phyloP scores from a whole-genome alignment of 129 eudicot genomes.

The Heracleum sosnowskyi region DNA sequence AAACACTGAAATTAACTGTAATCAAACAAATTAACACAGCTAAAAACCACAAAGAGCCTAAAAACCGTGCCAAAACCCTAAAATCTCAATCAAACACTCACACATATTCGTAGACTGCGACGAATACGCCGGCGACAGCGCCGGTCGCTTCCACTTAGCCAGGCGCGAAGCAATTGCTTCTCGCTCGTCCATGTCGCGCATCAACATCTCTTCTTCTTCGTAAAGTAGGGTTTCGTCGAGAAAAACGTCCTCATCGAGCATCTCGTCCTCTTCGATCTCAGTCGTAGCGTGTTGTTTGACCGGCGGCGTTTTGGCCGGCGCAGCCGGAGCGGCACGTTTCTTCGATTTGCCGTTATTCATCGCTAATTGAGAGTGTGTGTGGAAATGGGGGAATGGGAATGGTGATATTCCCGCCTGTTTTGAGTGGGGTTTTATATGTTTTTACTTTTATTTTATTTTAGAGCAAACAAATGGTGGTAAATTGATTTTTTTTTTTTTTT shows the following conservation, averaged over 20 bases:
- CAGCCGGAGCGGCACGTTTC: slow-evolving; percentile 48
- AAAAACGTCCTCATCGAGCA: slow-evolving; percentile 74
- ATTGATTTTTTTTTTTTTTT: too few species aligned
- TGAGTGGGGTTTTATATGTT: slow-evolving; percentile 10
- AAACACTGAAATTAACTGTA: not conserved
- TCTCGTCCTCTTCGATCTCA: slow-evolving; percentile 55
- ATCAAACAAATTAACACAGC: not conserved
- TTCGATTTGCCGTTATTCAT: slow-evolving; percentile 50
- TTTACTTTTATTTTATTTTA: too few species aligned
- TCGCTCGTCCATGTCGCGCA: slow-evolving; percentile 57
- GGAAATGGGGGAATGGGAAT: not conserved
- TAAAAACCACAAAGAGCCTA: not conserved
- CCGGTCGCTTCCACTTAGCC: slow-evolving; percentile 80
- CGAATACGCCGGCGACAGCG: slow-evolving; percentile 25
- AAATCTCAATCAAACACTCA: slow-evolving; percentile 11
- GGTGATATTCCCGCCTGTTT: slow-evolving; percentile 19
- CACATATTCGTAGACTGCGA: slow-evolving; percentile 51
- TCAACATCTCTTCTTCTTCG: slow-evolving; percentile 46
- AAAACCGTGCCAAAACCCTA: not conserved
- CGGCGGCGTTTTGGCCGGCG: slow-evolving; percentile 29
- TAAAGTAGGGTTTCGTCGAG: slow-evolving; percentile 53
- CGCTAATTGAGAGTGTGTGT: not conserved
- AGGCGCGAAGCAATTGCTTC: slow-evolving; percentile 58
- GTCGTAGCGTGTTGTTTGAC: slow-evolving; percentile 36
- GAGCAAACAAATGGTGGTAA: too few species aligned